A percentile compares a stretch with the other conserved stretches of the same genome.
phyloP scores from a whole-genome alignment of 306 rosid genomes.

The Argentina anserina region DNA sequence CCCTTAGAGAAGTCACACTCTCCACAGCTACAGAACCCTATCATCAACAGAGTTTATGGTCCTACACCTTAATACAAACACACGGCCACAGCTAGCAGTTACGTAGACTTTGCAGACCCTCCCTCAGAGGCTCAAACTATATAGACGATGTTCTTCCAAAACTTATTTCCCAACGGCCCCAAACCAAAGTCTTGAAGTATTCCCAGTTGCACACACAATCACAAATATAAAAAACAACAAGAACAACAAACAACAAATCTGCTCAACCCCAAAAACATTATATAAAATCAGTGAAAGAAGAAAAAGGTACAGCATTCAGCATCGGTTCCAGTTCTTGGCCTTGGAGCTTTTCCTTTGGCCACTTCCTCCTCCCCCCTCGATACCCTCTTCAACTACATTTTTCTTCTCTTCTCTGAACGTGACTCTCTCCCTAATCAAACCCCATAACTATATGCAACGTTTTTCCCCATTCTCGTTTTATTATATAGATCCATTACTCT shows the following conservation, averaged over 20 bases:
- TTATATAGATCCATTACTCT: neutral
- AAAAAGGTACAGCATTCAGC: constrained; percentile 42
- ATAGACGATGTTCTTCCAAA: neutral
- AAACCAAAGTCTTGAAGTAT: constrained; percentile 25
- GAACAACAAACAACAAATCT: constrained; percentile 58
- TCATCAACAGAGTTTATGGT: neutral
- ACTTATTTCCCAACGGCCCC: constrained; percentile 30
- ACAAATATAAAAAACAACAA: constrained; percentile 34
- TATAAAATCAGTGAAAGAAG: constrained; percentile 38
- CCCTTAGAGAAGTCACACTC: neutral
- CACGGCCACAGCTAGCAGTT: neutral
- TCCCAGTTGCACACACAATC: constrained; percentile 19
- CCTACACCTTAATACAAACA: constrained; percentile 4
- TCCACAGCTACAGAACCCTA: neutral
- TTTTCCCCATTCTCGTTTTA: neutral
- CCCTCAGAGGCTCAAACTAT: neutral
- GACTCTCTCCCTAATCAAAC: constrained; percentile 17
- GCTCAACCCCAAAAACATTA: constrained; percentile 47
- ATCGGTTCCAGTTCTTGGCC: constrained; percentile 66
- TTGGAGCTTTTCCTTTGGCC: constrained; percentile 84
- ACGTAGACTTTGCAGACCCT: neutral
- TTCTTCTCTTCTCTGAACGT: neutral
- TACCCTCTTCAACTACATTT: constrained; percentile 25
- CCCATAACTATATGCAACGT: neutral
- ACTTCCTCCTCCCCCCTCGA: constrained; percentile 50